phyloP scores from a whole-genome alignment of 2,329 filamentous ascomycete species.

The Ophiosphaerella herpotricha region DNA sequence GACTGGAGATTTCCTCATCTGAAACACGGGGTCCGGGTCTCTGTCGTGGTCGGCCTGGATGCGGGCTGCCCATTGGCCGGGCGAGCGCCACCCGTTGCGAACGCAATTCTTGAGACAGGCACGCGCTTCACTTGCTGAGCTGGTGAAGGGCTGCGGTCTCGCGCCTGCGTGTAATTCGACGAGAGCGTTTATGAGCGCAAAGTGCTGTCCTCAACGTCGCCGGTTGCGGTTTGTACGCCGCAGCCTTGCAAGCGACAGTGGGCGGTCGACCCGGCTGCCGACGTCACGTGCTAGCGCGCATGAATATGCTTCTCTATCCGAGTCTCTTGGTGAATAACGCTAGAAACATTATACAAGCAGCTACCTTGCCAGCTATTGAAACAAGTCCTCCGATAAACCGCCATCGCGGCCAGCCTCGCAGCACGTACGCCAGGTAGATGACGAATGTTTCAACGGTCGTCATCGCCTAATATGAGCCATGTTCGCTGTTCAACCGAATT shows the following conservation, averaged over 20 bases:
- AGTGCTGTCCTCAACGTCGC: neutral
- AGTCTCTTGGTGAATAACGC: neutral
- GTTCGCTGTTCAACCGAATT: too few species aligned
- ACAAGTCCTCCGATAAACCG: too few species aligned
- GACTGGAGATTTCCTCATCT: slow-evolving; percentile 14
- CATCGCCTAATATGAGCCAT: slow-evolving; percentile 2
- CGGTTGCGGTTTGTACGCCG: neutral
- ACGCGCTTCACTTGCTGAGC: slow-evolving; percentile 26
- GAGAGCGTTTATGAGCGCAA: slow-evolving; percentile 11
- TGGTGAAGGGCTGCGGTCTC: slow-evolving; percentile 10
- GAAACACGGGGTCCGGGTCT: slow-evolving; percentile 23
- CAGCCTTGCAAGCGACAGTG: neutral
- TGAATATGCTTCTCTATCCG: slow-evolving; percentile 1
- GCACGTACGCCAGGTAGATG: slow-evolving; percentile 5
- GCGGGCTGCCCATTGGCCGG: slow-evolving; percentile 18
- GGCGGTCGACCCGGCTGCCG: neutral
- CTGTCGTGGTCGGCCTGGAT: slow-evolving; percentile 8
- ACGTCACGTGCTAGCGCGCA: neutral
- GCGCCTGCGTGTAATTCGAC: slow-evolving; percentile 6
- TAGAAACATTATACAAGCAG: slow-evolving; percentile 1
- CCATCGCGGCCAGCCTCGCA: neutral
- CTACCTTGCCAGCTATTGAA: slow-evolving; percentile 1
- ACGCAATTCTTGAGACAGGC: slow-evolving; percentile 16
- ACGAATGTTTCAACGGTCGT: slow-evolving; percentile 13
- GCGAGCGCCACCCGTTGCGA: slow-evolving; percentile 17